These are phyloP conservation scores for Phytophthora kernoviae DNA, from an alignment of 352 stramenopile genomes.

Conservation along the genomic window DNA sequence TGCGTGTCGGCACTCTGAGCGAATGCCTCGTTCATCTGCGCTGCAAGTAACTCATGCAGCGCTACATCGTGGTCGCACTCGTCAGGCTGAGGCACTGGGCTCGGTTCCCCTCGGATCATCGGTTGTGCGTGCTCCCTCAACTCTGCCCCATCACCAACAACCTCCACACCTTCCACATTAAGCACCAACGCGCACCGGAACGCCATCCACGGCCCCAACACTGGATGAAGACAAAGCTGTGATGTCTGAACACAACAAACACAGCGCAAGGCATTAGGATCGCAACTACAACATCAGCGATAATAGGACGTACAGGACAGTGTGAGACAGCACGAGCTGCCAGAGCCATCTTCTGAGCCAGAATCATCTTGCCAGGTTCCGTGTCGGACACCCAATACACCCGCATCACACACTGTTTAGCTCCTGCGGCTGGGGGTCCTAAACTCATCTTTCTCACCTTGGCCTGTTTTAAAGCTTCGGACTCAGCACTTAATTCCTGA, in stretches of 20 bases:
- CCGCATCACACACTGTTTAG: slow-evolving; percentile 15
- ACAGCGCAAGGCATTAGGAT: neutral
- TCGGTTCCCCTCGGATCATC: slow-evolving; percentile 17
- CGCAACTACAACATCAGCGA: too few relatives aligned
- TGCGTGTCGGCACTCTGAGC: slow-evolving; percentile 39
- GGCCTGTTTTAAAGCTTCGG: slow-evolving; percentile 18
- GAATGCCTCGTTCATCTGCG: slow-evolving; percentile 54
- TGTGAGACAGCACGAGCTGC: slow-evolving; percentile 46
- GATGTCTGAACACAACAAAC: slow-evolving; percentile 36
- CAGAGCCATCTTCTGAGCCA: slow-evolving; percentile 73
- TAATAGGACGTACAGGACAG: slow-evolving; percentile 50
- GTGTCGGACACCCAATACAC: slow-evolving; percentile 75
- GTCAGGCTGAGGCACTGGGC: slow-evolving; percentile 19
- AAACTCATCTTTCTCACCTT: slow-evolving; percentile 17
- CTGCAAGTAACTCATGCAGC: slow-evolving; percentile 39
- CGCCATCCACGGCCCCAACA: slow-evolving; percentile 67
- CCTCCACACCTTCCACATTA: slow-evolving; percentile 26
- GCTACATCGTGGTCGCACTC: slow-evolving; percentile 47
- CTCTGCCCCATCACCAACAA: neutral
- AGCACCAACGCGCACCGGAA: slow-evolving; percentile 72
- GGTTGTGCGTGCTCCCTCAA: slow-evolving; percentile 5
- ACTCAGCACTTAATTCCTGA: slow-evolving; percentile 19
- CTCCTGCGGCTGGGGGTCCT: neutral
- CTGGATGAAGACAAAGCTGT: slow-evolving; percentile 69
- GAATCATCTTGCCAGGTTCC: slow-evolving; percentile 72